Percentiles rank a stretch among this genome's conserved stretches.
Evolutionary conservation across 2,329 filamentous ascomycete genomes (phyloP).

Genomic region (Trichoderma aggressivum): DNA sequence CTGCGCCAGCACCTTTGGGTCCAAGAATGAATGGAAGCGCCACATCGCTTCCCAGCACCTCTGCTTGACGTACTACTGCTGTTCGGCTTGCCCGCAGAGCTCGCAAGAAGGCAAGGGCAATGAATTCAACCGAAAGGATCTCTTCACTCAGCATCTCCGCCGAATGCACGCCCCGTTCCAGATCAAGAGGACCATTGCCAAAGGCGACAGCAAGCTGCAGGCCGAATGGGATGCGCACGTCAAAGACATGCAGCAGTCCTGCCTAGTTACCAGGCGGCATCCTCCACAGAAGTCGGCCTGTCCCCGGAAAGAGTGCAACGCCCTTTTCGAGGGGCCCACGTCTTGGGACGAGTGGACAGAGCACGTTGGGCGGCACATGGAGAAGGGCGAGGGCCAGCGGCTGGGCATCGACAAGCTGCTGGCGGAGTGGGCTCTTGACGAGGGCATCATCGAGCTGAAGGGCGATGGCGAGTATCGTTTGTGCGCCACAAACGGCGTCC

Average conservation of each 20-base stretch:
- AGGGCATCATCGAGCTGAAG: conserved; percentile 59
- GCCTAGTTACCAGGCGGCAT: conserved; percentile 65
- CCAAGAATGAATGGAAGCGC: conserved; percentile 97
- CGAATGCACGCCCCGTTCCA: conserved; percentile 83
- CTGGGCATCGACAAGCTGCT: conserved; percentile 57
- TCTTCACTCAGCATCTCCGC: conserved; percentile 90
- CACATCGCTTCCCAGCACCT: conserved; percentile 91
- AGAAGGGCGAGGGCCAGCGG: conserved; percentile 61
- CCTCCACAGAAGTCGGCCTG: conserved; percentile 71
- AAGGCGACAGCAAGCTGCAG: conserved; percentile 57
- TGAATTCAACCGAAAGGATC: conserved; percentile 89
- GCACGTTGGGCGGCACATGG: conserved; percentile 86
- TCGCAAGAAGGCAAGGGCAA: conserved; percentile 56
- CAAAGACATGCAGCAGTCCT: conserved; percentile 69
- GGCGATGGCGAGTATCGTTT: conserved; percentile 56
- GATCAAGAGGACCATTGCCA: conserved; percentile 55
- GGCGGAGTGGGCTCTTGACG: conserved; percentile 60
- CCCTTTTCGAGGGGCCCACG: conserved; percentile 64
- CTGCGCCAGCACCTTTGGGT: conserved; percentile 78
- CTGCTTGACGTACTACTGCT: conserved; percentile 62
- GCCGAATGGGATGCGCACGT: conserved; percentile 63
- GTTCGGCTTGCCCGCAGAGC: conserved; percentile 56
- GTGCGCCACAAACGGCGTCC: conserved; percentile 29
- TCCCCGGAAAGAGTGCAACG: conserved; percentile 66
- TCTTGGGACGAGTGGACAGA: conserved; percentile 92